Evolutionary conservation across 441 rosid species (phyloP).

Genomic region (Erodium moschatum): DNA sequence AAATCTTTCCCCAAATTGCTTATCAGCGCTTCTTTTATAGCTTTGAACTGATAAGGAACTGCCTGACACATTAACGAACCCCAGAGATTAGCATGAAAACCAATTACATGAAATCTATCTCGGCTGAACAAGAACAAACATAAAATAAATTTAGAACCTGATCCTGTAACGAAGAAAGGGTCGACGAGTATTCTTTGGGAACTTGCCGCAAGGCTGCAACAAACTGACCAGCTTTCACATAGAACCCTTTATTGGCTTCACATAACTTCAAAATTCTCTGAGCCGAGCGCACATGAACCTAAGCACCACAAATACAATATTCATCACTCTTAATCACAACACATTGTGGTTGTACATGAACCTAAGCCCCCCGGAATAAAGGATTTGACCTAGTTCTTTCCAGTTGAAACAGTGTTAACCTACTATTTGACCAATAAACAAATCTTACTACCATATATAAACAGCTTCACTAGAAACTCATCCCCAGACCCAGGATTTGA

Average conservation of each 20-base stretch:
- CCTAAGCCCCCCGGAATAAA: background rate
- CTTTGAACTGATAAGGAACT: slow-evolving; percentile 61
- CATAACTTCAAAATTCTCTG: slow-evolving; percentile 56
- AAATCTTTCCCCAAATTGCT: slow-evolving; percentile 54
- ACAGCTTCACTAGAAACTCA: no score
- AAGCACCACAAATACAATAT: slow-evolving; percentile 4
- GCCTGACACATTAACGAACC: slow-evolving; percentile 36
- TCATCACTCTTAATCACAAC: background rate
- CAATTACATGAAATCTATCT: slow-evolving; percentile 13
- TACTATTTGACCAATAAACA: no score
- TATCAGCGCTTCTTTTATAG: slow-evolving; percentile 45
- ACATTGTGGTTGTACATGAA: background rate
- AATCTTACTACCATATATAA: no score
- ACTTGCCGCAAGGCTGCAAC: slow-evolving; percentile 65
- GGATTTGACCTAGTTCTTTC: no score
- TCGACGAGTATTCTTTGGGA: slow-evolving; percentile 59
- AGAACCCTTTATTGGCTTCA: slow-evolving; percentile 75
- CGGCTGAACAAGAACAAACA: background rate
- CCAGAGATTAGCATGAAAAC: slow-evolving; percentile 18
- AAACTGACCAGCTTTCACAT: slow-evolving; percentile 89
- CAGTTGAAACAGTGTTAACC: no score
- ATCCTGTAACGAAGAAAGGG: slow-evolving; percentile 71
- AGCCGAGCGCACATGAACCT: slow-evolving; percentile 83
- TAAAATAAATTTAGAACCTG: slow-evolving; percentile 33
- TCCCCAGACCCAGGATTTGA: background rate